Evolutionary conservation across 257 asterid species (phyloP).

Genomic region (Gynochthodes officinalis): DNA sequence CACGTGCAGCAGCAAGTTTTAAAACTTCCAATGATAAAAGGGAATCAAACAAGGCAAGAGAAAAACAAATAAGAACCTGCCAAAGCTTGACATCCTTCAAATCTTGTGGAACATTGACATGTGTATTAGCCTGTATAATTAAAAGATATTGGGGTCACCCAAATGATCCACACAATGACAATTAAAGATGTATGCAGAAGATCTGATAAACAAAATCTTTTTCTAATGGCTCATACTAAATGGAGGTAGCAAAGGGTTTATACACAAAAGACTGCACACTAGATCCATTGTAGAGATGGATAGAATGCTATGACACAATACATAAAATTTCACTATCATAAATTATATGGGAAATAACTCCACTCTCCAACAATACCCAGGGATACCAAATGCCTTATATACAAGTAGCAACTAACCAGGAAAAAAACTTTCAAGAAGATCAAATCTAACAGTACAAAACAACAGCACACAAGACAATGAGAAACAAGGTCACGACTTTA

Average conservation of each 20-base stretch:
- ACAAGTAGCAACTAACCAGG: neutral
- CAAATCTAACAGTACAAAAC: neutral
- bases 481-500: neutral
- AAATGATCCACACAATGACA: constrained; percentile 21
- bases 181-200: neutral
- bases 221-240: neutral
- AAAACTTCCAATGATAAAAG: constrained; percentile 13
- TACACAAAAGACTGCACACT: neutral
- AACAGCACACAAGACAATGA: neutral
- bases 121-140: constrained; percentile 85
- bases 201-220: neutral
- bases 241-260: neutral
- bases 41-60: neutral
- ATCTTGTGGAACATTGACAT: constrained; percentile 80
- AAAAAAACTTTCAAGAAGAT: neutral
- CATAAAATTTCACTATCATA: neutral
- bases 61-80: constrained; percentile 58
- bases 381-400: neutral
- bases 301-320: neutral
- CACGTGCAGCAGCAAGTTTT: constrained; percentile 19
- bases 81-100: constrained; percentile 95
- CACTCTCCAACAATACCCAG: neutral
- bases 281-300: neutral
- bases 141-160: constrained; percentile 15
- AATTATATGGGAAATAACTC: neutral